Conservation (phyloP, 2,329 filamentous ascomycete species). For the Sporothrix globosa region DNA sequence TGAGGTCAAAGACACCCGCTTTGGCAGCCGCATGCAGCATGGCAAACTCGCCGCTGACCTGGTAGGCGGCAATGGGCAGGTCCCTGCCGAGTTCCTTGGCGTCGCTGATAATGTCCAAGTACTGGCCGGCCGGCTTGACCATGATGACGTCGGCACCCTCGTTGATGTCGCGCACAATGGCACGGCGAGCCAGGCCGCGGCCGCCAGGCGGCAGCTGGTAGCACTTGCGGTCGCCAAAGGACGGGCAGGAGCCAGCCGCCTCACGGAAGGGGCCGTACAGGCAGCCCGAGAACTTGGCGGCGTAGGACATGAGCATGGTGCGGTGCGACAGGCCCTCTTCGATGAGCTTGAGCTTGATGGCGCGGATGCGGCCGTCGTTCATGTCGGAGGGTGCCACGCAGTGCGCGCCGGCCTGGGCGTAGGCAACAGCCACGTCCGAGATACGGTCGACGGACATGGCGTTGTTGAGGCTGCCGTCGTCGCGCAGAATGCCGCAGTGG, state of each 20-base stretch:
- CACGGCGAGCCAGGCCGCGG: slow-evolving; percentile 85
- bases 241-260: slow-evolving; percentile 85
- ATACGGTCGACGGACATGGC: slow-evolving; percentile 90
- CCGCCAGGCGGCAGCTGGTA: slow-evolving; percentile 95
- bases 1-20: slow-evolving; percentile 93
- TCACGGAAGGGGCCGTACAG: slow-evolving; percentile 97
- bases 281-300: slow-evolving; percentile 95
- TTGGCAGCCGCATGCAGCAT: slow-evolving; percentile 98
- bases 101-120: slow-evolving; percentile 96
- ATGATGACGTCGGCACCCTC: slow-evolving; percentile 98
- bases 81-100: slow-evolving; percentile 93
- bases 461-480: slow-evolving; percentile 93
- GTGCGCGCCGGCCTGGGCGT: slow-evolving; percentile 93
- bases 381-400: slow-evolving; percentile 97
- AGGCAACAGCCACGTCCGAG: slow-evolving; percentile 95
- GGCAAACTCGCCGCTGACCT: slow-evolving; percentile 94
- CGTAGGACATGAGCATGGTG: slow-evolving; percentile 94
- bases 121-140: slow-evolving; percentile 96
- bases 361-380: slow-evolving; percentile 96
- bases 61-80: slow-evolving; percentile 91
- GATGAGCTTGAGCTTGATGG: slow-evolving; percentile 97
- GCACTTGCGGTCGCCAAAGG: slow-evolving; percentile 92
- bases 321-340: slow-evolving; percentile 91
- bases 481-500: slow-evolving; percentile 92
- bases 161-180: slow-evolving; percentile 84